Evolutionary conservation across 2,329 filamentous ascomycete genomes (phyloP).

Genomic region (Fragosphaeria purpurea): DNA sequence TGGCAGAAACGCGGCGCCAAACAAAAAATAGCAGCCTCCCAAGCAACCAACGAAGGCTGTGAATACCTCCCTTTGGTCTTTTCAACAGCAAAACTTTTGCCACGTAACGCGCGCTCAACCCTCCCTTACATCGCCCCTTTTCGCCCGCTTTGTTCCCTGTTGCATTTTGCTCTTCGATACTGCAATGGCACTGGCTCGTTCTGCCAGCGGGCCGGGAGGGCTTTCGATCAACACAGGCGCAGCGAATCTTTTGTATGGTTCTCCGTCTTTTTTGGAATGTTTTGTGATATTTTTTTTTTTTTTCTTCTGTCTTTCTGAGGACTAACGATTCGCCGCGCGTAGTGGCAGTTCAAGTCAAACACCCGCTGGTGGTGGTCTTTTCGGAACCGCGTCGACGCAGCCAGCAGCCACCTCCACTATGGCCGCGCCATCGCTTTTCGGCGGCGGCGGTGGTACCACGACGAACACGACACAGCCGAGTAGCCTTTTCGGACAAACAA

Average conservation of each 20-base stretch:
- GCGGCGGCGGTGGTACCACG: constrained; percentile 12
- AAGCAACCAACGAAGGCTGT: too few species aligned
- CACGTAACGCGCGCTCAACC: too few species aligned
- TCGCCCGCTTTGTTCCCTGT: too few species aligned
- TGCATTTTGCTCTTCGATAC: neutral
- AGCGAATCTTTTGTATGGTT: constrained; percentile 43
- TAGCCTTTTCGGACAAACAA: constrained; percentile 15
- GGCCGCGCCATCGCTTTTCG: constrained; percentile 19
- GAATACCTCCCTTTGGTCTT: too few species aligned
- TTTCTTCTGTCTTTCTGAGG: neutral
- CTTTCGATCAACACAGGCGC: constrained; percentile 55
- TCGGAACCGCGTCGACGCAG: constrained; percentile 8
- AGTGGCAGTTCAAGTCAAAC: constrained; percentile 14
- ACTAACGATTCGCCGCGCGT: neutral
- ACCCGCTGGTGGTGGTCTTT: constrained; percentile 16
- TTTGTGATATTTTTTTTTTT: constrained; percentile 11
- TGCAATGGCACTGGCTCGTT: constrained; percentile 42
- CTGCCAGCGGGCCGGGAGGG: constrained; percentile 49
- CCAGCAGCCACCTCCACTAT: constrained; percentile 3
- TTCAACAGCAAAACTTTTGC: too few species aligned
- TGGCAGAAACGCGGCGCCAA: too few species aligned
- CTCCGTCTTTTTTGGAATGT: too few species aligned
- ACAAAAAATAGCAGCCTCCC: too few species aligned
- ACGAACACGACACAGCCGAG: constrained; percentile 14
- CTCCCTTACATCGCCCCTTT: too few species aligned